Evolutionary conservation across 2,329 filamentous ascomycete genomes (phyloP), one percentile per base, ranked within the genome.

Genomic region (Botryosphaeria agaves): DNA sequence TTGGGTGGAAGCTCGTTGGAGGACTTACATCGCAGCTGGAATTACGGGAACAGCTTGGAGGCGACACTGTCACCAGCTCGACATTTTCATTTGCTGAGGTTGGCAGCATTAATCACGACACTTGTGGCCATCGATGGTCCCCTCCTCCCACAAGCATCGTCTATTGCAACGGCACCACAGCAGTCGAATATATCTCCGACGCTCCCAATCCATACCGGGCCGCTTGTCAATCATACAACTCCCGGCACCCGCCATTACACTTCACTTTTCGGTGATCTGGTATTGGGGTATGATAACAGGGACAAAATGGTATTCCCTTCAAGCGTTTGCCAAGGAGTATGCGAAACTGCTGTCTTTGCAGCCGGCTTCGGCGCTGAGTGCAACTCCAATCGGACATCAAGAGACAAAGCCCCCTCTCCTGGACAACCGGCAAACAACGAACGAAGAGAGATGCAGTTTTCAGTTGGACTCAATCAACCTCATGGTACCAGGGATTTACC

Each of bases 21-120:
- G 26, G 16, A 14, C 16, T 14, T 28, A 14, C 26, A 28, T 28
- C 26, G 9, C 11, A 28, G 11, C 26, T 28, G 42, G 36, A 52
- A 53, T 1, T 57, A 56, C 31, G 51, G 51, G 2, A 28, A 41
- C 18, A 49, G 55, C 18, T 36, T 54, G 4, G 43, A 45, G 20
- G 29, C 34, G n/a, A 14, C 16, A n/a, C 4, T 28, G 9, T 4
- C 16, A 14, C 26, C 9, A 14, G 16, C 26, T 8, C 26, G 26
- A 14, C 26, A 28, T 3, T 28, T 28, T 17, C 12, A 18, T 14
- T 28, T 14, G 9, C 26, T 28, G 16, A 3, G 26, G 16, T 9
- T 28, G 26, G 26, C 26, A 9, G 26, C 26, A 9, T 28, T 28
- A 8, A 7, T 28, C 16, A 14, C 14, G 14, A 3, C 16, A 3